Evolutionary conservation across 306 rosid species (phyloP).

Genomic region (Quercus alba): DNA sequence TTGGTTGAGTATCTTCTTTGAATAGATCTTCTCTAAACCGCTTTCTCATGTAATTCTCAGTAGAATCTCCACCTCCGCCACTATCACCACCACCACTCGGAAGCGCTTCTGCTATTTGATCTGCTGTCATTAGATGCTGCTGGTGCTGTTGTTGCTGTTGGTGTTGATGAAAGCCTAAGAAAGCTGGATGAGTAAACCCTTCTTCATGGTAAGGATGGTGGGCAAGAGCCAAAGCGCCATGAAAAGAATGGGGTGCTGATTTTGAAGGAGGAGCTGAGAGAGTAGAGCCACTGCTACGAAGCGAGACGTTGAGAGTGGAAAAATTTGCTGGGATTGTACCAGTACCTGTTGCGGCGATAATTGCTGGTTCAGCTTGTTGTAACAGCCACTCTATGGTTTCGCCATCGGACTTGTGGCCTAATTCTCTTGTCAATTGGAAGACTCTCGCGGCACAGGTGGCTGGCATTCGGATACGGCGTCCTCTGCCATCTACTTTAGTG

Average conservation of each 20-base stretch:
- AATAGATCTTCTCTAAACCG: constrained; percentile 86
- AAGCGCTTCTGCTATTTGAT: constrained; percentile 64
- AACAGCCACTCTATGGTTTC: constrained; percentile 93
- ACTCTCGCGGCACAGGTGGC: constrained; percentile 93
- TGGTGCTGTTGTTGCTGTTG: constrained; percentile 37
- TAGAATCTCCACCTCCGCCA: constrained; percentile 34
- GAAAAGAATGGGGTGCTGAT: constrained; percentile 71
- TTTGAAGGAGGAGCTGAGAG: constrained; percentile 75
- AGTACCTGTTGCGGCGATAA: constrained; percentile 79
- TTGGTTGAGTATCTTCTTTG: constrained; percentile 57
- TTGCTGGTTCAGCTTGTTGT: constrained; percentile 90
- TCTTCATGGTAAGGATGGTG: constrained; percentile 72
- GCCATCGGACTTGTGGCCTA: constrained; percentile 89
- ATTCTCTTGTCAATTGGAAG: constrained; percentile 80
- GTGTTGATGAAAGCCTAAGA: constrained; percentile 71
- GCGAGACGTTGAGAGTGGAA: constrained; percentile 71
- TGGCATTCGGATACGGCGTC: constrained; percentile 92
- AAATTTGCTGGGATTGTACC: constrained; percentile 92
- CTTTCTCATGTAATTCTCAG: constrained; percentile 72
- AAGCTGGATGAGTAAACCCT: constrained; percentile 52
- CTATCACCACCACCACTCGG: constrained; percentile 35
- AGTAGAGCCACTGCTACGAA: constrained; percentile 74
- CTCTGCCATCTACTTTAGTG: constrained; percentile 89
- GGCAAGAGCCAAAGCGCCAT: constrained; percentile 60
- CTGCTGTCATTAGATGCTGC: constrained; percentile 55